A percentile compares a stretch with the other conserved stretches of the same genome.
Conservation (phyloP, 139 green algal species). For the Tetraselmis striata region DNA sequence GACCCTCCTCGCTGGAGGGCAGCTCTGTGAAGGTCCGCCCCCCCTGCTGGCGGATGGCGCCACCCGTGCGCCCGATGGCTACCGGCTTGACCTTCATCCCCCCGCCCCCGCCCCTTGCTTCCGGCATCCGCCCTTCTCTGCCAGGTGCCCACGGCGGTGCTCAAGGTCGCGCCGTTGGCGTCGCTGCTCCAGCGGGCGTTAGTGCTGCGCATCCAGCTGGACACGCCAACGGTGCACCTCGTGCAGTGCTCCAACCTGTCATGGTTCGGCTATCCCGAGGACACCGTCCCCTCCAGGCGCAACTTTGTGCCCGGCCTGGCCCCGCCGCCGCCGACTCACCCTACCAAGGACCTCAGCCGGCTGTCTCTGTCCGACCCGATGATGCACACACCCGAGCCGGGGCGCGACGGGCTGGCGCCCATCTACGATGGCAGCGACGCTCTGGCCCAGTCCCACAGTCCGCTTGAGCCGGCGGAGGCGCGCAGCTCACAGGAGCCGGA, state of each 20-base stretch:
- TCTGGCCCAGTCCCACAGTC: neutral
- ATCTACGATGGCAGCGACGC: neutral
- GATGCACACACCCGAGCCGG: neutral
- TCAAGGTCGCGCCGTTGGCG: slow-evolving; percentile 46
- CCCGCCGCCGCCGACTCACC: too few species aligned
- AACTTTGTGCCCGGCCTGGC: slow-evolving; percentile 59
- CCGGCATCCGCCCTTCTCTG: too few species aligned
- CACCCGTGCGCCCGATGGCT: too few species aligned
- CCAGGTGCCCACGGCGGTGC: too few species aligned
- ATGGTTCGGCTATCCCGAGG: slow-evolving; percentile 83
- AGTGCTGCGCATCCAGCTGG: slow-evolving; percentile 38
- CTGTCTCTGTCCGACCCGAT: too few species aligned
- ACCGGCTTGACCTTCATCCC: too few species aligned
- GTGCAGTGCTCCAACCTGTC: slow-evolving; percentile 66
- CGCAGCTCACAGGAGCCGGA: neutral
- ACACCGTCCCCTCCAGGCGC: slow-evolving; percentile 48
- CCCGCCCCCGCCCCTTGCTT: too few species aligned
- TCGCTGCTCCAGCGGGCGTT: slow-evolving; percentile 45
- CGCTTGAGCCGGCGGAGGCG: neutral
- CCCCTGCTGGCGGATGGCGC: too few species aligned
- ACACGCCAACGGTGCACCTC: slow-evolving; percentile 29
- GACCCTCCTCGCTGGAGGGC: slow-evolving; percentile 40
- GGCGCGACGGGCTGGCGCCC: neutral
- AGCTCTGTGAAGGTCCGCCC: slow-evolving; percentile 23
- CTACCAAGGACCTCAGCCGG: too few species aligned